Evolutionary conservation across 768 basidiomycete genomes (phyloP).

Genomic region (Megacollybia marginata): DNA sequence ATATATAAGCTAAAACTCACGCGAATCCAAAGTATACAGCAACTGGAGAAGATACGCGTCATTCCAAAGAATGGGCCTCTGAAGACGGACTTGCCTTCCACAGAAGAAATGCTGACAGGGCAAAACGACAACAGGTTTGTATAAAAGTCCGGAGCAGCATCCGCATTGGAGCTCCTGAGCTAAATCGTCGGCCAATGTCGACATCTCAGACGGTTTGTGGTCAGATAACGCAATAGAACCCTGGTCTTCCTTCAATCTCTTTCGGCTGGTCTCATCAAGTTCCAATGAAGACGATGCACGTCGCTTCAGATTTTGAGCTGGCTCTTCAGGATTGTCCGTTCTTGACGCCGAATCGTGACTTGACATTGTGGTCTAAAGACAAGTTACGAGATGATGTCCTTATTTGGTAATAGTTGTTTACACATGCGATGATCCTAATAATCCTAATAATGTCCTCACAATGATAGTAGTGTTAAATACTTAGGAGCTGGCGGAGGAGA

Average conservation of each 20-base stretch:
- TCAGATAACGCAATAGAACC: conserved; percentile 21
- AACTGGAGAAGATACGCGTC: conserved; percentile 33
- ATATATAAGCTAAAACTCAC: conserved; percentile 40
- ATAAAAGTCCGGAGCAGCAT: conserved; percentile 77
- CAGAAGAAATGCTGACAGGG: conserved; percentile 92
- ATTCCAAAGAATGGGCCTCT: background rate
- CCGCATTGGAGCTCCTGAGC: conserved; percentile 77
- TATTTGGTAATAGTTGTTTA: too few relatives aligned
- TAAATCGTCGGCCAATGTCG: conserved; percentile 48
- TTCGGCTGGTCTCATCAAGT: conserved; percentile 41
- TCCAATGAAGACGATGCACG: conserved; percentile 52
- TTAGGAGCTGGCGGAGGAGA: too few relatives aligned
- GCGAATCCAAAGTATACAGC: conserved; percentile 76
- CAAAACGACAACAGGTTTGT: conserved; percentile 72
- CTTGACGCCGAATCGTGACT: too few relatives aligned
- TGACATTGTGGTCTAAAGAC: too few relatives aligned
- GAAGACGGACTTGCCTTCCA: conserved; percentile 52
- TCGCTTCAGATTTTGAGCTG: conserved; percentile 38
- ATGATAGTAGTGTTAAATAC: too few relatives aligned
- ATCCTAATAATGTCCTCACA: too few relatives aligned
- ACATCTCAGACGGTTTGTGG: conserved; percentile 1
- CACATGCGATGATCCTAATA: too few relatives aligned
- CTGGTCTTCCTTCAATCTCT: conserved; percentile 40
- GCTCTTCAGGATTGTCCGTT: too few relatives aligned
- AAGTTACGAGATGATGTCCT: too few relatives aligned